Evolutionary conservation across 768 basidiomycete species (phyloP).

Genomic region (Boletus rubescentipes): DNA sequence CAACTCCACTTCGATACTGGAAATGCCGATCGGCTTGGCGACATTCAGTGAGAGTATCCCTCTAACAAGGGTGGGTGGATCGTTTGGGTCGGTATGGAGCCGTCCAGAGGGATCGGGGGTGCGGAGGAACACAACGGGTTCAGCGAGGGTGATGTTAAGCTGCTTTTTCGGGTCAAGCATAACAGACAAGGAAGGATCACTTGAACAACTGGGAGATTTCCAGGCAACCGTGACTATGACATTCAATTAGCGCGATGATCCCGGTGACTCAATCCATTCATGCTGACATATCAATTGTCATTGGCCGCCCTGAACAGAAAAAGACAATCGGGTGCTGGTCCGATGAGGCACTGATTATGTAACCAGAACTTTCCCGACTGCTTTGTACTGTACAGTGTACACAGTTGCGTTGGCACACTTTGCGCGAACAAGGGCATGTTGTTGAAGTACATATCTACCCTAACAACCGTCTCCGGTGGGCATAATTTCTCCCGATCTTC

Average conservation of each 20-base stretch:
- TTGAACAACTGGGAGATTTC: too few relatives aligned
- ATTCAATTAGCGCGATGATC: background rate
- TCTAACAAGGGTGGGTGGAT: conserved; percentile 62
- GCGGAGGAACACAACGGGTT: conserved; percentile 73
- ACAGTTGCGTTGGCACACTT: too few relatives aligned
- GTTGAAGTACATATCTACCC: too few relatives aligned
- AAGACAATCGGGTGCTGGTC: too few relatives aligned
- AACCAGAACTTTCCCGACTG: too few relatives aligned
- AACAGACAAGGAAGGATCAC: background rate
- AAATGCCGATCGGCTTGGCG: conserved; percentile 79
- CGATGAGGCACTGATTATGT: too few relatives aligned
- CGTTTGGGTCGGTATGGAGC: conserved; percentile 33
- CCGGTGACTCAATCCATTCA: background rate
- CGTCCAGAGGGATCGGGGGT: conserved; percentile 47
- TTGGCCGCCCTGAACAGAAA: too few relatives aligned
- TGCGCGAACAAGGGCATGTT: too few relatives aligned
- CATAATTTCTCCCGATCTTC: too few relatives aligned
- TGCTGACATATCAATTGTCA: background rate
- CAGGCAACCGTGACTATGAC: too few relatives aligned
- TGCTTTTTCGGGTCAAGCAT: conserved; percentile 39
- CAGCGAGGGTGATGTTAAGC: conserved; percentile 61
- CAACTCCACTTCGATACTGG: conserved; percentile 80
- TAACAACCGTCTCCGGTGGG: too few relatives aligned
- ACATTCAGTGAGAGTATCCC: conserved; percentile 64
- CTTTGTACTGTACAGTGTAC: too few relatives aligned